These are phyloP conservation scores for Immersiporthe knoxdaviesiana DNA, from an alignment of 2,329 filamentous ascomycete species.

Conservation along the genomic window DNA sequence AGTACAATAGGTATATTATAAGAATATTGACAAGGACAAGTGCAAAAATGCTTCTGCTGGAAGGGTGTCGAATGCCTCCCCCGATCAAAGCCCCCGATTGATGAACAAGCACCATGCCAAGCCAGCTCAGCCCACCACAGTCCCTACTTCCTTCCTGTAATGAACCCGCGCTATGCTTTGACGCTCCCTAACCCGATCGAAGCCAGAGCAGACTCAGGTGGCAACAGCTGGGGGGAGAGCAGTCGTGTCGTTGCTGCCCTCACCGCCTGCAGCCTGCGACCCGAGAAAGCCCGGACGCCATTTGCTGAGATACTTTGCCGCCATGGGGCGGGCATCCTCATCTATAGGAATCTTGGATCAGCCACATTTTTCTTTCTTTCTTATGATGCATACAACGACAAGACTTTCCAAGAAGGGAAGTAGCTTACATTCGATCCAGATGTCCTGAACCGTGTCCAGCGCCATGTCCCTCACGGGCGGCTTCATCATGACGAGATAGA, in stretches of 20 bases:
- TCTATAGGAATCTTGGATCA: constrained; percentile 44
- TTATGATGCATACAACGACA: not conserved
- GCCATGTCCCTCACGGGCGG: constrained; percentile 66
- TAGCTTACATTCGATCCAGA: constrained; percentile 68
- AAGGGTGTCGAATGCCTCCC: not conserved
- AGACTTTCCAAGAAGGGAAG: not conserved
- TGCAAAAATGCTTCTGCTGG: not conserved
- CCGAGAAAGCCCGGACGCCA: constrained; percentile 61
- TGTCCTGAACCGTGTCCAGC: constrained; percentile 66
- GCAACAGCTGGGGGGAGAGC: constrained; percentile 20
- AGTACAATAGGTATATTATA: not conserved
- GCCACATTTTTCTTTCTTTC: not conserved
- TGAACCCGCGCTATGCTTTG: constrained; percentile 10
- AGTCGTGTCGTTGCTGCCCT: constrained; percentile 12
- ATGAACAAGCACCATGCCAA: not conserved
- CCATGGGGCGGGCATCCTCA: constrained; percentile 65
- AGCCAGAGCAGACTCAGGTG: constrained; percentile 7
- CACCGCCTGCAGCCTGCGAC: constrained; percentile 32
- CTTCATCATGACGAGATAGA: constrained; percentile 70
- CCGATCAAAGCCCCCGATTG: no score
- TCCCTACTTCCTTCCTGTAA: not conserved
- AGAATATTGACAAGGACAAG: not conserved
- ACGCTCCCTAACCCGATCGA: not conserved
- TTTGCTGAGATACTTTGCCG: constrained; percentile 64
- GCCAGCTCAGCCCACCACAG: not conserved